Evolutionary conservation across 768 basidiomycete genomes (phyloP).

Genomic region (Cystofilobasidium bisporidii): DNA sequence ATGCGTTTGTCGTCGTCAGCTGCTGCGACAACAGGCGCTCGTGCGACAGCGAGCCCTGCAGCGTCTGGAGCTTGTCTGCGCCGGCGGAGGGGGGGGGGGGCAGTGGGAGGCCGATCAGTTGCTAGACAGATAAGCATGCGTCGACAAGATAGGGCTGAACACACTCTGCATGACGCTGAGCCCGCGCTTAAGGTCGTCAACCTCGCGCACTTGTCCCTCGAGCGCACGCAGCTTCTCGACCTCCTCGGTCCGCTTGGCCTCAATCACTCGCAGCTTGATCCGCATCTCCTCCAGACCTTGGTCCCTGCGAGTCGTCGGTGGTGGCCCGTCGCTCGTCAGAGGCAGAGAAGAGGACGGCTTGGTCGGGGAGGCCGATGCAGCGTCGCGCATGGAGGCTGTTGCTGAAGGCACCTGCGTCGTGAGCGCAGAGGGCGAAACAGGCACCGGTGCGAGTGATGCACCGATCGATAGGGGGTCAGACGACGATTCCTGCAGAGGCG

Average conservation of each 20-base stretch:
- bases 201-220: slow-evolving; percentile 72
- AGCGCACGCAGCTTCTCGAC: slow-evolving; percentile 71
- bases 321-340: slow-evolving; percentile 32
- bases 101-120: too few species aligned
- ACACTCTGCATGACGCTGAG: slow-evolving; percentile 71
- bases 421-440: background rate
- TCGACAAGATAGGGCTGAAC: slow-evolving; percentile 9
- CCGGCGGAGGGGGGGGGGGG: too few species aligned
- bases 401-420: background rate
- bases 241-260: slow-evolving; percentile 78
- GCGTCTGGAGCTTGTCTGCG: slow-evolving; percentile 67
- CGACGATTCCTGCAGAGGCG: background rate
- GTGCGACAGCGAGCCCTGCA: slow-evolving; percentile 68
- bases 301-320: slow-evolving; percentile 3
- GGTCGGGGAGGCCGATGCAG: background rate
- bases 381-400: background rate
- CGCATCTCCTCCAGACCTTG: slow-evolving; percentile 54
- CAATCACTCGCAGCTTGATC: slow-evolving; percentile 72
- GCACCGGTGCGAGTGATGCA: background rate
- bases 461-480: background rate
- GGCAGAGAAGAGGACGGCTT: slow-evolving; percentile 34
- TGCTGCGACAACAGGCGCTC: slow-evolving; percentile 70
- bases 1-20: slow-evolving; percentile 56
- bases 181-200: slow-evolving; percentile 68
- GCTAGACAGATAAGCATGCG: background rate